Base-by-base conservation (phyloP, 1,284 basidiomycete genomes). In the Ceratobasidium papillatum region DNA sequence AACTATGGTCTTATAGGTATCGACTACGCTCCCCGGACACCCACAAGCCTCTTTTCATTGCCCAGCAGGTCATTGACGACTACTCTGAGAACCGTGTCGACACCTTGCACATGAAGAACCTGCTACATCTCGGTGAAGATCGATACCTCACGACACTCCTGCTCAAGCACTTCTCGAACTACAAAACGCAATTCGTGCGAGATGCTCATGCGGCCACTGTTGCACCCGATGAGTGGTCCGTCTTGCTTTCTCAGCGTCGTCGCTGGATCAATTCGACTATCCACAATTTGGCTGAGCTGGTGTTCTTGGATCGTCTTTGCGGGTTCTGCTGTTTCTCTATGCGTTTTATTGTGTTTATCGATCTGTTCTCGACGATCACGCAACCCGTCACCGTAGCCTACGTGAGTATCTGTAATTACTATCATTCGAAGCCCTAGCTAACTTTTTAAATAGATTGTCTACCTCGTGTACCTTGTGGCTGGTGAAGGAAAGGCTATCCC, bases 211-310 rank as follows among this genome's bases (percentile, higher is more conserved):
- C 96, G 0, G 94, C 87, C 81, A 97, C 94, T 0, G 93, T 97
- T 36, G 95, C 95, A 5, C 95, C 95, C 0, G 94, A 95, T 79
- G 92, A 94, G 79, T 98, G 95, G 94, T 91, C 91, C 81, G 92
- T 99, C 58, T 83, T 99, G 77, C 85, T 99, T n/a, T 98, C 95
- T 11, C 97, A 99, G 82, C 91, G 96, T 85, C 93, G 96, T 85
- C 92, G 96, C 80, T 99, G 98, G 98, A 99, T 99, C 85, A 99
- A 99, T 85, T 99, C 96, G 47, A 99, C 97, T 0, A 91, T 99
- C 38, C 97, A 99, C 85, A 99, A 99, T 82, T 85, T 99, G 76
- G 94, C 91, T 64, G 97, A 99, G 82, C 87, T 99, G 47, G 86
- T 98, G 76, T 95, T 95, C 85, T 85, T 98, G 79, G 94, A 96